Evolutionary conservation across 148 eudicot species (phyloP).

Genomic region (Beta vulgaris): DNA sequence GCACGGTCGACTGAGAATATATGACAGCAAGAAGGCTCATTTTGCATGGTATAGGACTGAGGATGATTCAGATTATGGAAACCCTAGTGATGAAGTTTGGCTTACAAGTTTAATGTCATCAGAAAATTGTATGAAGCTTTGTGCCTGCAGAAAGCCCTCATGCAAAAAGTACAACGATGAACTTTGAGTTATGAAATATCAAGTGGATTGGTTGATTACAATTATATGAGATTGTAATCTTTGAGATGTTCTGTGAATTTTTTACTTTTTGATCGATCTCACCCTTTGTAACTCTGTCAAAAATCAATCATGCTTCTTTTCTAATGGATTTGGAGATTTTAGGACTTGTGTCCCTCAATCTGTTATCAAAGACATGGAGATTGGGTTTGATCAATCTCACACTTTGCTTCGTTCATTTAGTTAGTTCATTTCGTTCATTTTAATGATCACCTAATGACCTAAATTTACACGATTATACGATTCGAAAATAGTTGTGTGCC

Average conservation of each 20-base stretch:
- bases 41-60: conserved; percentile 78
- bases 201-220: no score
- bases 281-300: background rate
- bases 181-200: conserved; percentile 19
- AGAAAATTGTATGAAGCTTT: conserved; percentile 35
- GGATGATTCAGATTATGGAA: conserved; percentile 41
- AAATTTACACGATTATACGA: no score
- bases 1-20: conserved; percentile 68
- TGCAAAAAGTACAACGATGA: conserved; percentile 13
- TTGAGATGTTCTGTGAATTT: conserved; percentile 3
- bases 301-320: background rate
- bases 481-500: no score
- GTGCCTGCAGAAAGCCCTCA: conserved; percentile 20
- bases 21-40: conserved; percentile 63
- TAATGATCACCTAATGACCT: no score
- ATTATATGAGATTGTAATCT: background rate
- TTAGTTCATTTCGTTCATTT: no score
- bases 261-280: background rate
- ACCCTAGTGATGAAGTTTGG: conserved; percentile 53
- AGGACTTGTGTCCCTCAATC: background rate
- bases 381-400: background rate
- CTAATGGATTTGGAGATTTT: background rate
- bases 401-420: no score
- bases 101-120: conserved; percentile 47
- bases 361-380: background rate